Conservation (phyloP, 1,284 basidiomycete genomes). For the Ceratobasidium sp. region DNA sequence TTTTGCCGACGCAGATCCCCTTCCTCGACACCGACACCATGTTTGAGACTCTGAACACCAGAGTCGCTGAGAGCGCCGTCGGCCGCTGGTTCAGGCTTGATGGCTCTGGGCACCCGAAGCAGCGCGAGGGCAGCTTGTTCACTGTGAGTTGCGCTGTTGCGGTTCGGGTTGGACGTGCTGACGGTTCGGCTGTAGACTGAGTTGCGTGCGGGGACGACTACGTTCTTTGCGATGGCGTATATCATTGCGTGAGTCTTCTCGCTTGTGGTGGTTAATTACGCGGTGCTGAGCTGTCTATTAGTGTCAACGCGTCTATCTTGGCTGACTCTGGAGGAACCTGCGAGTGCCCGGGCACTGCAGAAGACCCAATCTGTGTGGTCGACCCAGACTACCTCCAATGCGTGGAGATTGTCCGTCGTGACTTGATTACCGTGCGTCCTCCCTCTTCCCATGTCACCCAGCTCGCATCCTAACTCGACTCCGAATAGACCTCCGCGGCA, state of each 20-base stretch:
- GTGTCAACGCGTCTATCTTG: slow-evolving; percentile 81
- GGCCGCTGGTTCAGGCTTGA: slow-evolving; percentile 88
- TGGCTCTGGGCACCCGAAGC: slow-evolving; percentile 79
- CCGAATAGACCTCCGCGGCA: slow-evolving; percentile 69
- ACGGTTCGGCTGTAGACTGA: slow-evolving; percentile 65
- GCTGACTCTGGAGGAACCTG: slow-evolving; percentile 84
- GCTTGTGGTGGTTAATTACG: slow-evolving; percentile 1
- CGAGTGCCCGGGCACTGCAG: slow-evolving; percentile 64
- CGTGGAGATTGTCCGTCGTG: slow-evolving; percentile 71
- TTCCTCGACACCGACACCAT: slow-evolving; percentile 23
- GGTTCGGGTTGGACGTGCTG: not conserved
- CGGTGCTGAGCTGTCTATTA: slow-evolving; percentile 34
- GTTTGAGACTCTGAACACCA: slow-evolving; percentile 52
- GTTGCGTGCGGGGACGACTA: slow-evolving; percentile 82
- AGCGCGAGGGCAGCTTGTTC: slow-evolving; percentile 80
- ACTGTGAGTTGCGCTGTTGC: slow-evolving; percentile 60
- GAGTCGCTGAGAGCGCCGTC: slow-evolving; percentile 72
- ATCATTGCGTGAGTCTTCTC: slow-evolving; percentile 46
- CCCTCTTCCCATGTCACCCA: not conserved
- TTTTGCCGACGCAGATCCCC: slow-evolving; percentile 22
- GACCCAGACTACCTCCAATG: slow-evolving; percentile 74
- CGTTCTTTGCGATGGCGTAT: slow-evolving; percentile 69
- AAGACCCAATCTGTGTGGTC: slow-evolving; percentile 57
- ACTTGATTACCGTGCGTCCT: slow-evolving; percentile 69
- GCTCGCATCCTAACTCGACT: slow-evolving; percentile 41